Conservation (phyloP, 345 rosid genomes). For the Sisymbrium irio region DNA sequence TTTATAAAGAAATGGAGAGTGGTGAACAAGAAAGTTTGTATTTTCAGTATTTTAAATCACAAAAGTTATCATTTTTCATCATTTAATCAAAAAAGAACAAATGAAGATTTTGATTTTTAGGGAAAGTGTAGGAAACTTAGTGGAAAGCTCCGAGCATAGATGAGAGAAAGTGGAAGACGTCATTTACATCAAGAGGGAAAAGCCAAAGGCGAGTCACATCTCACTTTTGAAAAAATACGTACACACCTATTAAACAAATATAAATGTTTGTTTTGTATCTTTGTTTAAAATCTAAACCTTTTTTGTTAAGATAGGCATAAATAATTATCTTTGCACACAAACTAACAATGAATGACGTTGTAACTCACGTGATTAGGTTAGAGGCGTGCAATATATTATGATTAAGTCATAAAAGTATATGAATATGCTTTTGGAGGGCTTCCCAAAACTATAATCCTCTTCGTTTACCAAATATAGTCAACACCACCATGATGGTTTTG, state of each 20-base stretch:
- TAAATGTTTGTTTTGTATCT: background rate
- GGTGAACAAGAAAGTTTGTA: slow-evolving; percentile 4
- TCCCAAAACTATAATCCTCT: background rate
- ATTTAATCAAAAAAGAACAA: background rate
- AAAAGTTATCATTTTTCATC: background rate
- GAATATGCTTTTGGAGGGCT: background rate
- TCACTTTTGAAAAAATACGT: background rate
- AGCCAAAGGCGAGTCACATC: slow-evolving; percentile 23
- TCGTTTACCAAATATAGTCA: background rate
- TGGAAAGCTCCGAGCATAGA: slow-evolving; percentile 18
- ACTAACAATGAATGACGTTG: background rate
- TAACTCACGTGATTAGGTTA: background rate
- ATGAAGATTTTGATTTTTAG: background rate
- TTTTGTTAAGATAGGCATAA: background rate
- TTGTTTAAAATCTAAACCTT: background rate
- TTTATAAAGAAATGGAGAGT: slow-evolving; percentile 13
- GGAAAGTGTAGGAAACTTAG: slow-evolving; percentile 20
- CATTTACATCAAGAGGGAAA: slow-evolving; percentile 26
- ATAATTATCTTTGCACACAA: background rate
- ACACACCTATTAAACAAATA: background rate
- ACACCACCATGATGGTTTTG: background rate
- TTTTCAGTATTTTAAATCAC: background rate
- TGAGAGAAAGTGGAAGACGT: slow-evolving; percentile 33
- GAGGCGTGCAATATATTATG: background rate
- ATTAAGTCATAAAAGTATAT: background rate